phyloP scores from a whole-genome alignment of 1,139 yeast species.

The Yamadazyma diospyri region DNA sequence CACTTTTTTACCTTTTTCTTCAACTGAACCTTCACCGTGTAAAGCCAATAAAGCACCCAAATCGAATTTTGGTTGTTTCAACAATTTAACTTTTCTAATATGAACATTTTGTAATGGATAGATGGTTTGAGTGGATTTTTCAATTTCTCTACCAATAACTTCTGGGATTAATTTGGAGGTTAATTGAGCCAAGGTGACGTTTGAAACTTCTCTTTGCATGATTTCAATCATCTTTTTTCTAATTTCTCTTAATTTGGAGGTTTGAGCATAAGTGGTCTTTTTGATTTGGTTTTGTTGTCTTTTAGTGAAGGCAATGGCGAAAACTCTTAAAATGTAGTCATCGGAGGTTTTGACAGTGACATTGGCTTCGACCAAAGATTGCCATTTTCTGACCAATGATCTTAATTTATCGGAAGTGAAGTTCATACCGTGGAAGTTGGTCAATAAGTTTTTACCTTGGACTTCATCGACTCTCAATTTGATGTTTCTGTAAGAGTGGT shows the following conservation, averaged over 20 bases:
- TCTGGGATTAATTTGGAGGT: slow-evolving; percentile 51
- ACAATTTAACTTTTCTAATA: slow-evolving; percentile 51
- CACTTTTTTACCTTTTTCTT: slow-evolving; percentile 52
- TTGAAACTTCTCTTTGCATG: slow-evolving; percentile 51
- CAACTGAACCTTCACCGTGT: slow-evolving; percentile 50
- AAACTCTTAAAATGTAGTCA: slow-evolving; percentile 48
- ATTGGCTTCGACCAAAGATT: slow-evolving; percentile 51
- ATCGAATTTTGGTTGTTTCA: slow-evolving; percentile 53
- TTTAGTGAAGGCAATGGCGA: slow-evolving; percentile 52
- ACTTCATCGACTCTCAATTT: slow-evolving; percentile 54
- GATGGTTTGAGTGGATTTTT: slow-evolving; percentile 49
- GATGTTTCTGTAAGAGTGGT: slow-evolving; percentile 50
- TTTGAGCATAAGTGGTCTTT: slow-evolving; percentile 51
- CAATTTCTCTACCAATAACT: slow-evolving; percentile 53
- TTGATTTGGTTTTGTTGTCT: slow-evolving; percentile 51
- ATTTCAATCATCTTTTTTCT: slow-evolving; percentile 51
- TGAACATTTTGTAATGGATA: slow-evolving; percentile 52
- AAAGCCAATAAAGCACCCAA: slow-evolving; percentile 49
- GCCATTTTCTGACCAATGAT: slow-evolving; percentile 54
- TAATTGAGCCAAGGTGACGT: slow-evolving; percentile 49
- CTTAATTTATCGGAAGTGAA: slow-evolving; percentile 50
- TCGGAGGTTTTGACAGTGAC: slow-evolving; percentile 51
- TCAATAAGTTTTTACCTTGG: slow-evolving; percentile 52
- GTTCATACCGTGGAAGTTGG: slow-evolving; percentile 53
- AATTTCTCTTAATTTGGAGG: slow-evolving; percentile 49